A percentile compares a stretch with the other conserved stretches of the same genome.
phyloP scores from a whole-genome alignment of 2,329 filamentous ascomycete genomes.

The Paraconiothyrium brasiliense region DNA sequence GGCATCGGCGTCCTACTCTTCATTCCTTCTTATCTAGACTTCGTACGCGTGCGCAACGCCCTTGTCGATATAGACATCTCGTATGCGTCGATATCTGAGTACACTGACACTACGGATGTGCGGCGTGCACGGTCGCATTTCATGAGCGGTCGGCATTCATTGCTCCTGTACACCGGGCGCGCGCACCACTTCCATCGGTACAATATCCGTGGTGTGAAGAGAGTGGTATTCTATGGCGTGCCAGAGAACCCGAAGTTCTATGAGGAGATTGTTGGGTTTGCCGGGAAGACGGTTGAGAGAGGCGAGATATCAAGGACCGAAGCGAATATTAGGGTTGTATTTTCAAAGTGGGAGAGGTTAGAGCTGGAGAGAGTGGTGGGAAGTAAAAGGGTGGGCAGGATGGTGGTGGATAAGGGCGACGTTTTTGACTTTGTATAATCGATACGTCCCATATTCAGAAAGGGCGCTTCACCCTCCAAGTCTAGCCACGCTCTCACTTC shows the following conservation, averaged over 20 bases:
- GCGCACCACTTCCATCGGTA: slow-evolving; percentile 98
- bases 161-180: slow-evolving; percentile 91
- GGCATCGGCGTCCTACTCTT: slow-evolving; percentile 80
- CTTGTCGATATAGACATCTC: slow-evolving; percentile 78
- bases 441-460: background rate
- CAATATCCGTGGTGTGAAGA: slow-evolving; percentile 79
- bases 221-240: slow-evolving; percentile 87
- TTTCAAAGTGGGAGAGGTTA: slow-evolving; percentile 89
- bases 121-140: slow-evolving; percentile 89
- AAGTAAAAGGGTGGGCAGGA: slow-evolving; percentile 78
- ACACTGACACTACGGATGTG: slow-evolving; percentile 79
- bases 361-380: slow-evolving; percentile 90
- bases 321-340: slow-evolving; percentile 66
- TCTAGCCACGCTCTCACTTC: too few species aligned
- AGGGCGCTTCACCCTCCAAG: too few species aligned
- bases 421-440: slow-evolving; percentile 87
- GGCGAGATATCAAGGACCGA: slow-evolving; percentile 65
- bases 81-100: slow-evolving; percentile 90
- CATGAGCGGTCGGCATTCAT: slow-evolving; percentile 78
- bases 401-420: slow-evolving; percentile 84
- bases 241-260: slow-evolving; percentile 90
- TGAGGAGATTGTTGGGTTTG: slow-evolving; percentile 75
- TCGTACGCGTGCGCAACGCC: slow-evolving; percentile 91
- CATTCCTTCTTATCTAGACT: slow-evolving; percentile 93
- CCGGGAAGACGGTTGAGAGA: slow-evolving; percentile 64